Conservation (phyloP, 495 filamentous ascomycete genomes). For the Cairneyella variabilis region DNA sequence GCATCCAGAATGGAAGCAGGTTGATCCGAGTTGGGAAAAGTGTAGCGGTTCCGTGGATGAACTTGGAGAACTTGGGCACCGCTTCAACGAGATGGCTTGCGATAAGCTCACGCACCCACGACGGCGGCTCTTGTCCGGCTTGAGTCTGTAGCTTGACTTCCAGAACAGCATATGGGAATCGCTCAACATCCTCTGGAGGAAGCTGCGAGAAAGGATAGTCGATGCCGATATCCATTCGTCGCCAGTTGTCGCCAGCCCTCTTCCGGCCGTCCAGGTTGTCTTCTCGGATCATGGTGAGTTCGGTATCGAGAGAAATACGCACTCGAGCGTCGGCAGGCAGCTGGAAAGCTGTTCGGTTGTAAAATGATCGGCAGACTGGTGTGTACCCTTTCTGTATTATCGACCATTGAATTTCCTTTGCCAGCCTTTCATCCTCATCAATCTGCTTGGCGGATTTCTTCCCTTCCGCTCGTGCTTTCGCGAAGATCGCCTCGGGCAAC, state of each 20-base stretch:
- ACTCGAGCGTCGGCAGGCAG: slow-evolving; percentile 94
- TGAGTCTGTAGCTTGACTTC: slow-evolving; percentile 99
- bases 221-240: slow-evolving; percentile 95
- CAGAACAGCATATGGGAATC: slow-evolving; percentile 93
- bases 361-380: slow-evolving; percentile 90
- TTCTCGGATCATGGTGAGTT: slow-evolving; percentile 89
- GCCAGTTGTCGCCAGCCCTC: slow-evolving; percentile 85
- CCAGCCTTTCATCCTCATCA: slow-evolving; percentile 82
- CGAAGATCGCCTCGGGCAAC: slow-evolving; percentile 78
- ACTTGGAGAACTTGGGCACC: slow-evolving; percentile 98
- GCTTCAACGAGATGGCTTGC: slow-evolving; percentile 94
- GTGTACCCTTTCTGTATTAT: slow-evolving; percentile 77
- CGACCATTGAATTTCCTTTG: slow-evolving; percentile 89
- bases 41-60: slow-evolving; percentile 90
- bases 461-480: slow-evolving; percentile 89
- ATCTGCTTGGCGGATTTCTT: slow-evolving; percentile 92
- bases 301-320: slow-evolving; percentile 94
- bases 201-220: slow-evolving; percentile 93
- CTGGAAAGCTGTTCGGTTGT: slow-evolving; percentile 97
- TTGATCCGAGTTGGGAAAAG: slow-evolving; percentile 85
- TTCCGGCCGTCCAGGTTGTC: slow-evolving; percentile 83
- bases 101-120: slow-evolving; percentile 92
- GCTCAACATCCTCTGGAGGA: slow-evolving; percentile 74
- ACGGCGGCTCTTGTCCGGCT: slow-evolving; percentile 91
- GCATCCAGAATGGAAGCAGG: slow-evolving; percentile 93